phyloP scores from a whole-genome alignment of 805 yeast genomes.

The Candida pseudofarinosa region DNA sequence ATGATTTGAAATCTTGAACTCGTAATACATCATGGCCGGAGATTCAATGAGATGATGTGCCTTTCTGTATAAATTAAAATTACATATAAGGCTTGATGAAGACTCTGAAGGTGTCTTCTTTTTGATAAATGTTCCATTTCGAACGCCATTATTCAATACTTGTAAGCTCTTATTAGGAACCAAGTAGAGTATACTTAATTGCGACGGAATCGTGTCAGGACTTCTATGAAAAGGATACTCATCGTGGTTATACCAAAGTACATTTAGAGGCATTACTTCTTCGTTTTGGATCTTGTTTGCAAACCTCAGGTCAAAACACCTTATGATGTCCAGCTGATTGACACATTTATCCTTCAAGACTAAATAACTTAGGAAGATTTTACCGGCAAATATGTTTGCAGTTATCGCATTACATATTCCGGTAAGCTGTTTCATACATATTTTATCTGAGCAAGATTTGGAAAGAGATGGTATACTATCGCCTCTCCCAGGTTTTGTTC shows the following conservation, averaged over 20 bases:
- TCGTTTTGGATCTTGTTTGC: constrained; percentile 2
- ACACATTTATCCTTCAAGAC: constrained; percentile 40
- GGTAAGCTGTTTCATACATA: constrained; percentile 57
- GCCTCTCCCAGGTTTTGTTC: constrained; percentile 90
- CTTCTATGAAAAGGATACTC: constrained; percentile 23
- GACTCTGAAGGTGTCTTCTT: constrained; percentile 39
- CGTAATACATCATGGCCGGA: constrained; percentile 19
- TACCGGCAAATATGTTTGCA: constrained; percentile 26
- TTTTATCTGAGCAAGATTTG: constrained; percentile 87
- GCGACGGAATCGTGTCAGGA: constrained; percentile 21
- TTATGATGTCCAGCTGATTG: constrained; percentile 22
- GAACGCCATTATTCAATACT: constrained; percentile 55
- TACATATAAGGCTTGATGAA: constrained; percentile 41
- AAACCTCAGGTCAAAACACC: constrained; percentile 40
- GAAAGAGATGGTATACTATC: constrained; percentile 72
- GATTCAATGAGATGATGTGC: constrained; percentile 4
- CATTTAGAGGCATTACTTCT: constrained; percentile 13
- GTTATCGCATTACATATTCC: constrained; percentile 51
- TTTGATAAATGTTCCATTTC: constrained; percentile 52
- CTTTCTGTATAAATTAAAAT: constrained; percentile 16
- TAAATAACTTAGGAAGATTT: constrained; percentile 43
- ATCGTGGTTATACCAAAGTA: constrained; percentile 17
- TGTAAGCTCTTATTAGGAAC: constrained; percentile 22
- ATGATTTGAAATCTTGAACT: constrained; percentile 23
- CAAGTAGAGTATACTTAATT: constrained; percentile 25